A percentile compares a stretch with the other conserved stretches of the same genome.
Conservation (phyloP, 495 filamentous ascomycete genomes). For the Tuber microsphaerosporum region DNA sequence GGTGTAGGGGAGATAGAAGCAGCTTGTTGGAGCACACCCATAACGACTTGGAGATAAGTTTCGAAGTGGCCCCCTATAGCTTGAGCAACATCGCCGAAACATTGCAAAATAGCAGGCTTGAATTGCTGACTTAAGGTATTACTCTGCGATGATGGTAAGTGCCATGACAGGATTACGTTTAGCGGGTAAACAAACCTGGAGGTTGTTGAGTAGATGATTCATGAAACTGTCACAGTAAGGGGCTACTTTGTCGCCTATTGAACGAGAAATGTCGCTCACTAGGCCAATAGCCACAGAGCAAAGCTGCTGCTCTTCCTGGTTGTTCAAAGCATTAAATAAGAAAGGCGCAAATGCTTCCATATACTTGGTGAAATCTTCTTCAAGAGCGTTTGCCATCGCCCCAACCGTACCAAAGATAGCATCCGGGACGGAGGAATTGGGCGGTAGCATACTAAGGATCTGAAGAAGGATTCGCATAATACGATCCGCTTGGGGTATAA, state of each 20-base stretch:
- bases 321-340: slow-evolving; percentile 84
- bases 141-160: slow-evolving; percentile 49
- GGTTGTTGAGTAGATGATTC: slow-evolving; percentile 87
- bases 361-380: slow-evolving; percentile 88
- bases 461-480: slow-evolving; percentile 85
- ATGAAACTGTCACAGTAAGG: slow-evolving; percentile 95
- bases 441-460: slow-evolving; percentile 65
- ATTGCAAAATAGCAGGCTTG: slow-evolving; percentile 95
- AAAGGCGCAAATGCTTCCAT: slow-evolving; percentile 90
- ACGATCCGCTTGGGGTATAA: slow-evolving; percentile 79
- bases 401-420: slow-evolving; percentile 84
- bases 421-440: slow-evolving; percentile 92
- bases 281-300: slow-evolving; percentile 97
- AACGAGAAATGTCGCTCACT: slow-evolving; percentile 89
- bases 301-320: slow-evolving; percentile 86
- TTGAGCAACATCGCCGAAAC: slow-evolving; percentile 95
- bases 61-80: slow-evolving; percentile 90
- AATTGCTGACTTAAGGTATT: slow-evolving; percentile 82
- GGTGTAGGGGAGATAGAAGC: slow-evolving; percentile 55
- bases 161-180: slow-evolving; percentile 11
- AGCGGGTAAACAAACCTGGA: slow-evolving; percentile 57
- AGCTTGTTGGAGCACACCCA: slow-evolving; percentile 86
- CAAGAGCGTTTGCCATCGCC: slow-evolving; percentile 74
- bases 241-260: slow-evolving; percentile 77
- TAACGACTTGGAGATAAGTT: slow-evolving; percentile 84